A percentile compares a stretch with the other conserved stretches of the same genome.
Evolutionary conservation across 495 filamentous ascomycete genomes (phyloP).

Genomic region (Glonium stellatum): DNA sequence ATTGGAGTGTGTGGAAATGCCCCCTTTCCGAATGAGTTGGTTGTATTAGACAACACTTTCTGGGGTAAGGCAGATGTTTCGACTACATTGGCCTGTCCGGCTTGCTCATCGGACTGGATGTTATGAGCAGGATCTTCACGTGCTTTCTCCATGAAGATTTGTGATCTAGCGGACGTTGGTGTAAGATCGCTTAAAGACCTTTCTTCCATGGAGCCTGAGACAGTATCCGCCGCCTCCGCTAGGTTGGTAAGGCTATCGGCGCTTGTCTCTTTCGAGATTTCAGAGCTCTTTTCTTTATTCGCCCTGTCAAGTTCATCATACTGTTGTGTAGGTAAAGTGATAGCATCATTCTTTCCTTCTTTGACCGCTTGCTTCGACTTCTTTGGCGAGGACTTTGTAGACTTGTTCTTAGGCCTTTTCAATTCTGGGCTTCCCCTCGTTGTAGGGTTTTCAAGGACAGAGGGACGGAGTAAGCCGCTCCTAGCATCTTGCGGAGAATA

Average conservation of each 20-base stretch:
- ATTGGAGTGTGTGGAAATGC: not conserved
- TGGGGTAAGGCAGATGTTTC: not conserved
- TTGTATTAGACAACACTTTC: not conserved
- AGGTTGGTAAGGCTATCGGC: too few species aligned
- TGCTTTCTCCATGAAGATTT: too few species aligned
- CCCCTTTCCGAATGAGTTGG: not conserved
- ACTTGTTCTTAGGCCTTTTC: not conserved
- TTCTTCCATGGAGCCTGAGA: too few species aligned
- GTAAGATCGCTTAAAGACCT: too few species aligned
- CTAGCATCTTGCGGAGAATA: slow-evolving; percentile 8
- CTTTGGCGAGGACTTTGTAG: not conserved
- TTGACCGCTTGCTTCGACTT: not conserved
- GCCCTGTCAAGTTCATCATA: not conserved
- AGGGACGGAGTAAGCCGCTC: not conserved
- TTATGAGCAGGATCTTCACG: too few species aligned
- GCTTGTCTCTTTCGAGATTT: too few species aligned
- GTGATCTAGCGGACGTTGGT: too few species aligned
- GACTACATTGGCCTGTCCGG: not conserved
- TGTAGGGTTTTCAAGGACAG: not conserved
- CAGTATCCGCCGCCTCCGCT: too few species aligned
- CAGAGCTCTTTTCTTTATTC: not conserved
- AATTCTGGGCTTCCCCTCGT: not conserved
- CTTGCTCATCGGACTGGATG: not conserved
- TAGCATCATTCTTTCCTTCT: not conserved
- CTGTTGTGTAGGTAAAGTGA: not conserved